Evolutionary conservation across 2,329 filamentous ascomycete species (phyloP).

Genomic region (Botryotinia convoluta): DNA sequence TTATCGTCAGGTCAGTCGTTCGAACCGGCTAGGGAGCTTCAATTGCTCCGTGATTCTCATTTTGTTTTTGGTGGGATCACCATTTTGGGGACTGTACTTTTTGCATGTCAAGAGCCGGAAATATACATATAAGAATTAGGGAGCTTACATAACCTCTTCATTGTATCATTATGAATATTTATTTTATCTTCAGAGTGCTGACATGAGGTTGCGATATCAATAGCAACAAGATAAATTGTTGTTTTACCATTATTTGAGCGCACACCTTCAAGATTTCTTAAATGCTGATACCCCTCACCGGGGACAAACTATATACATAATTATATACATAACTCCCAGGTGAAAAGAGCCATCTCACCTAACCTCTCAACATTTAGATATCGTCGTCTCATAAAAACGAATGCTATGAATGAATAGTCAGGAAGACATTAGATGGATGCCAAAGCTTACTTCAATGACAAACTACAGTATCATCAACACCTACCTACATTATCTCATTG

Average conservation of each 20-base stretch:
- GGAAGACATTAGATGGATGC: neutral
- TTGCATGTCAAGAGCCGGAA: too few species aligned
- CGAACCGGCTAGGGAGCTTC: slow-evolving; percentile 18
- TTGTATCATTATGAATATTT: too few species aligned
- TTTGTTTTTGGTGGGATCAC: neutral
- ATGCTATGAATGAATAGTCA: neutral
- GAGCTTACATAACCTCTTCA: too few species aligned
- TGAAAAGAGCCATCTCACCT: neutral
- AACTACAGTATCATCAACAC: neutral
- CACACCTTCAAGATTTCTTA: too few species aligned
- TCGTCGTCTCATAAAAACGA: neutral
- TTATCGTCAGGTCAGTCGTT: slow-evolving; percentile 18
- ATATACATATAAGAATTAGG: too few species aligned
- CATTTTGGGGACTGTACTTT: neutral
- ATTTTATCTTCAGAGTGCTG: too few species aligned
- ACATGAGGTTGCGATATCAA: too few species aligned
- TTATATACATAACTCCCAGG: neutral
- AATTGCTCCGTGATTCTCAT: neutral
- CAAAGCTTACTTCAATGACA: neutral
- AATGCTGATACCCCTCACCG: neutral
- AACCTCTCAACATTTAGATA: neutral
- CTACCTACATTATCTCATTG: neutral
- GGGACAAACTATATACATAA: neutral
- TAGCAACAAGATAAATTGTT: too few species aligned
- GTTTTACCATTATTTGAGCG: too few species aligned